These are phyloP conservation scores for Thelonectria rubi DNA, from an alignment of 2,329 filamentous ascomycete genomes.

Conservation along the genomic window DNA sequence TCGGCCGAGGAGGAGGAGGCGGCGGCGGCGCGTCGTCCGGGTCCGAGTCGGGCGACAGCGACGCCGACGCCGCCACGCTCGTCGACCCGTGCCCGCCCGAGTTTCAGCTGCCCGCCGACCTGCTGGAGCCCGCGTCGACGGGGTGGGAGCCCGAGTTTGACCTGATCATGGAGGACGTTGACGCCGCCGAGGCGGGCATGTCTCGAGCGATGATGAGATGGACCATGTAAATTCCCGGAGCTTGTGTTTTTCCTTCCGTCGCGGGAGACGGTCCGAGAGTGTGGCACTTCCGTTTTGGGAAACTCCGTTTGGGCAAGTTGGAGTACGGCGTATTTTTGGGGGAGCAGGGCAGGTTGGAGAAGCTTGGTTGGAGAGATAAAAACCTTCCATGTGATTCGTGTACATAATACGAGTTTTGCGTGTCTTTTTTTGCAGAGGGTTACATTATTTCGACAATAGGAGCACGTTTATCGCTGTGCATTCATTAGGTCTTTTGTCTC, in stretches of 20 bases:
- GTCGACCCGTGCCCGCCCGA: slow-evolving; percentile 26
- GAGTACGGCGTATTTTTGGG: slow-evolving; percentile 10
- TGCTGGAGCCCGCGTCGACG: slow-evolving; percentile 26
- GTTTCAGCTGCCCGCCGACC: slow-evolving; percentile 27
- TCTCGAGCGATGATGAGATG: neutral
- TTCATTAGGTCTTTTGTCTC: too few species aligned
- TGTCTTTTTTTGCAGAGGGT: neutral
- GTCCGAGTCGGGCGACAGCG: slow-evolving; percentile 17
- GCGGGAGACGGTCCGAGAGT: neutral
- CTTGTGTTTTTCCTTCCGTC: neutral
- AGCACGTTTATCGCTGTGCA: too few species aligned
- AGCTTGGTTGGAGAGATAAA: neutral
- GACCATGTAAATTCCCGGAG: neutral
- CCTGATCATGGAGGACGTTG: neutral
- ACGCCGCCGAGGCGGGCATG: too few species aligned
- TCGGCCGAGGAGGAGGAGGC: neutral
- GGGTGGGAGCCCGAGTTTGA: slow-evolving; percentile 28
- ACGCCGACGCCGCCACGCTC: slow-evolving; percentile 18
- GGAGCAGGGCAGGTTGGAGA: neutral
- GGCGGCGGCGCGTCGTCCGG: neutral
- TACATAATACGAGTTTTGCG: neutral
- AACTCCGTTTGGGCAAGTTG: slow-evolving; percentile 5
- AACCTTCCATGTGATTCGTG: neutral
- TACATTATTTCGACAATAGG: too few species aligned
- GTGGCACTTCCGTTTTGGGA: neutral